Percentiles rank a stretch among this genome's conserved stretches.
Conservation (phyloP, 2,329 filamentous ascomycete genomes). For the Leptographium lundbergii region DNA sequence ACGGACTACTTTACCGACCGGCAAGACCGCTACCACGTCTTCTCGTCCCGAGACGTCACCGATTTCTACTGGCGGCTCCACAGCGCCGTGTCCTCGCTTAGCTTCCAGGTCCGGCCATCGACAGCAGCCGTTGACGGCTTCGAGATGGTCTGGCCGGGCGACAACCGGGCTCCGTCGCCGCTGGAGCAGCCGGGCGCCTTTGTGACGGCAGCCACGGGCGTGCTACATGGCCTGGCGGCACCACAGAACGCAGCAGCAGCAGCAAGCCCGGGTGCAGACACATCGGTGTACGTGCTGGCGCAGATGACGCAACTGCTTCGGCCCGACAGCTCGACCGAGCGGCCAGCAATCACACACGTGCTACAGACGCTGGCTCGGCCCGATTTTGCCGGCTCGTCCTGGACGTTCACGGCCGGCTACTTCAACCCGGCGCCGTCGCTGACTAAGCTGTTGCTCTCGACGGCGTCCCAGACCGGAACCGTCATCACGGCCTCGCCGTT, state of each 20-base stretch:
- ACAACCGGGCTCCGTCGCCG: conserved; percentile 65
- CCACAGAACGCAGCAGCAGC: conserved; percentile 15
- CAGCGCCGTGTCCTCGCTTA: conserved; percentile 62
- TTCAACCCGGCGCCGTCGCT: conserved; percentile 91
- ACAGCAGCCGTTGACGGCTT: conserved; percentile 41
- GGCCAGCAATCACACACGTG: conserved; percentile 65
- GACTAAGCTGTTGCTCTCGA: conserved; percentile 64
- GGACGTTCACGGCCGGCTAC: conserved; percentile 97
- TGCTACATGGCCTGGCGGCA: conserved; percentile 55
- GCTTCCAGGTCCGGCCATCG: conserved; percentile 63
- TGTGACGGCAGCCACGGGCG: conserved; percentile 51
- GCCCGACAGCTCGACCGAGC: conserved; percentile 75
- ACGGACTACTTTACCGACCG: conserved; percentile 93
- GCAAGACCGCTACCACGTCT: conserved; percentile 88
- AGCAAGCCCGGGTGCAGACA: conserved; percentile 28
- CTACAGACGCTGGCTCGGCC: conserved; percentile 54
- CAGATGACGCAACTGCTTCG: conserved; percentile 78
- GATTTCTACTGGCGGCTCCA: conserved; percentile 76
- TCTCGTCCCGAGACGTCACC: conserved; percentile 65
- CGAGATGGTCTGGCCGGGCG: conserved; percentile 56
- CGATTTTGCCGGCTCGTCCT: conserved; percentile 56
- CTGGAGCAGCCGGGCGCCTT: conserved; percentile 58
- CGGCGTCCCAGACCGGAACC: conserved; percentile 33
- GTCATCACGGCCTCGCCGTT: conserved; percentile 87
- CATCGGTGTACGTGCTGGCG: conserved; percentile 71